These are phyloP conservation scores for Paradendryphiella salina DNA, from an alignment of 2,329 filamentous ascomycete species.

Conservation along the genomic window DNA sequence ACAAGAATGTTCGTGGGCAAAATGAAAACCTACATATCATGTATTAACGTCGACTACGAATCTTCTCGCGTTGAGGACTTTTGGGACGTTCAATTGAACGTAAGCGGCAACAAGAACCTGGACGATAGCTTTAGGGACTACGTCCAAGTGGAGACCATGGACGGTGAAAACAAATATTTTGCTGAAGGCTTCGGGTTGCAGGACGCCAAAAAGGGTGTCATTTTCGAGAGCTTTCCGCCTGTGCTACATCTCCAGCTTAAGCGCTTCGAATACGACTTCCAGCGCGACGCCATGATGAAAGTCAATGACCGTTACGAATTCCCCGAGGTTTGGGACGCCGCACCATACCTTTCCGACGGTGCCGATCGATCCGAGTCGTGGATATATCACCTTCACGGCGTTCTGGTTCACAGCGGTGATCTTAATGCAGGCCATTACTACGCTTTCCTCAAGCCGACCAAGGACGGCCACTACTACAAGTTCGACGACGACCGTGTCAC, in stretches of 20 bases:
- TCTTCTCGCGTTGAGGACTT: slow-evolving; percentile 95
- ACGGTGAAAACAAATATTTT: slow-evolving; percentile 98
- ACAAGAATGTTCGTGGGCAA: slow-evolving; percentile 94
- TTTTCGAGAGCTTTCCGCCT: slow-evolving; percentile 92
- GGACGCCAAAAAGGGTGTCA: slow-evolving; percentile 96
- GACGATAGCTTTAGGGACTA: slow-evolving; percentile 97
- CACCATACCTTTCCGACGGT: slow-evolving; percentile 82
- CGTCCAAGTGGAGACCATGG: slow-evolving; percentile 92
- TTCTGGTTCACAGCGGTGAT: slow-evolving; percentile 94
- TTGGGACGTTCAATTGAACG: slow-evolving; percentile 98
- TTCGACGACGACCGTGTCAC: slow-evolving; percentile 98
- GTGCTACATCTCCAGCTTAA: slow-evolving; percentile 95
- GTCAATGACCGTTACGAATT: slow-evolving; percentile 94
- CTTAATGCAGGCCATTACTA: slow-evolving; percentile 98
- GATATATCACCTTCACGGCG: slow-evolving; percentile 90
- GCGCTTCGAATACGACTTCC: slow-evolving; percentile 96
- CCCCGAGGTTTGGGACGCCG: slow-evolving; percentile 78
- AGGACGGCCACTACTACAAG: slow-evolving; percentile 93
- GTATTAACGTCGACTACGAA: slow-evolving; percentile 97
- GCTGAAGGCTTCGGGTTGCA: slow-evolving; percentile 90
- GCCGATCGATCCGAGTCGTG: slow-evolving; percentile 88
- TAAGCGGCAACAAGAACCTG: slow-evolving; percentile 88
- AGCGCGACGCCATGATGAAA: slow-evolving; percentile 98
- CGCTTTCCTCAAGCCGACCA: slow-evolving; percentile 86
- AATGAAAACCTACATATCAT: slow-evolving; percentile 97